Conservation (phyloP, 2,329 filamentous ascomycete species). For the Penicillium fuscoglaucum region DNA sequence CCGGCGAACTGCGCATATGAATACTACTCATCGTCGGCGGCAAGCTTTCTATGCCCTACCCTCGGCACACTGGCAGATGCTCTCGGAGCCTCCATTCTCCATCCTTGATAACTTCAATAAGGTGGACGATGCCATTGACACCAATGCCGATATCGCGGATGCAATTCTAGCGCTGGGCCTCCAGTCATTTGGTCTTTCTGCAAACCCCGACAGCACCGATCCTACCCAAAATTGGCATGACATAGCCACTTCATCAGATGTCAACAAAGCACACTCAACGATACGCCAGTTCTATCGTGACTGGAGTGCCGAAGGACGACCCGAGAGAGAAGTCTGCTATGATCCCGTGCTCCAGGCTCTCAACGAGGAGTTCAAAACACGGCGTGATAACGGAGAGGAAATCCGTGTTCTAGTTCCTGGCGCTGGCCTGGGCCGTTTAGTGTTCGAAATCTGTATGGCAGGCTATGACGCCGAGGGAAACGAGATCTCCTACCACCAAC, state of each 20-base stretch:
- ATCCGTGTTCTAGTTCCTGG: conserved; percentile 80
- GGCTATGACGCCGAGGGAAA: conserved; percentile 84
- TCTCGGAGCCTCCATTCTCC: conserved; percentile 78
- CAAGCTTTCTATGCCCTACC: conserved; percentile 93
- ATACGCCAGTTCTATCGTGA: conserved; percentile 93
- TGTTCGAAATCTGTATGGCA: conserved; percentile 76
- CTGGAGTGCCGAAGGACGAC: conserved; percentile 77
- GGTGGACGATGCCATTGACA: conserved; percentile 84
- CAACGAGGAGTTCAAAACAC: conserved; percentile 46
- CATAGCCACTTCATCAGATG: conserved; percentile 68
- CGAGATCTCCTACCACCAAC: conserved; percentile 94
- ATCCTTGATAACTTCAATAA: conserved; percentile 74
- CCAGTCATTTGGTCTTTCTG: conserved; percentile 62
- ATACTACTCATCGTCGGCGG: conserved; percentile 84
- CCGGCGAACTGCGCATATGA: conserved; percentile 79
- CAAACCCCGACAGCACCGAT: conserved; percentile 38
- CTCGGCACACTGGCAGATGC: conserved; percentile 76
- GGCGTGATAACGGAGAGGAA: conserved; percentile 38
- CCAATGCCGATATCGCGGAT: conserved; percentile 79
- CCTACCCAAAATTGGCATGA: conserved; percentile 64
- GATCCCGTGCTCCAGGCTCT: conserved; percentile 70
- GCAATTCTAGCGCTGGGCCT: conserved; percentile 72
- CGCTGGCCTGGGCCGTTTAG: conserved; percentile 81
- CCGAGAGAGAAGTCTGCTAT: conserved; percentile 76
- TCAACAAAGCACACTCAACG: conserved; percentile 90